A percentile compares a stretch with the other conserved stretches of the same genome.
These are phyloP conservation scores for Septoria linicola DNA, from an alignment of 2,329 filamentous ascomycete genomes.

Conservation along the genomic window DNA sequence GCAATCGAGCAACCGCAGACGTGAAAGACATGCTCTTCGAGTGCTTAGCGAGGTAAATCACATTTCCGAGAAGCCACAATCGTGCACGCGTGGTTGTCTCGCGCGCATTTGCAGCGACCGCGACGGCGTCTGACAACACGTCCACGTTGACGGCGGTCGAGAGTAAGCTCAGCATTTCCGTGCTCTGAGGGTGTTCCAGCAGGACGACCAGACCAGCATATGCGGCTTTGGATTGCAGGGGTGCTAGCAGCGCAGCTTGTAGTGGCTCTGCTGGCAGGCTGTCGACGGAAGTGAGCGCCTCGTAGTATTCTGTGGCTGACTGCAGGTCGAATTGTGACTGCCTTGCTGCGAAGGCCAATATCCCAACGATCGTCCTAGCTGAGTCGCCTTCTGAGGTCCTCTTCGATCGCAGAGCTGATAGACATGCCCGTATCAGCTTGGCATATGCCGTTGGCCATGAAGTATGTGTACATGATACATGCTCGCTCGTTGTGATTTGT, in stretches of 20 bases:
- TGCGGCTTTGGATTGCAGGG: constrained; percentile 29
- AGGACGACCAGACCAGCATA: constrained; percentile 33
- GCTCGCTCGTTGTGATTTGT: constrained; percentile 36
- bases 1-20: constrained; percentile 54
- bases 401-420: constrained; percentile 24
- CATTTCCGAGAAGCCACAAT: constrained; percentile 59
- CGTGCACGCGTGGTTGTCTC: constrained; percentile 39
- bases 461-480: constrained; percentile 30
- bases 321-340: constrained; percentile 20
- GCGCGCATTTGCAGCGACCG: constrained; percentile 3
- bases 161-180: constrained; percentile 30
- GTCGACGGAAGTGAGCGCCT: constrained; percentile 29
- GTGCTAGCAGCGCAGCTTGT: constrained; percentile 36
- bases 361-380: constrained; percentile 29
- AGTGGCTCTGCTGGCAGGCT: constrained; percentile 29
- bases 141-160: constrained; percentile 28
- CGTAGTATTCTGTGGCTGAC: constrained; percentile 36
- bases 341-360: constrained; percentile 41
- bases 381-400: constrained; percentile 24
- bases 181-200: constrained; percentile 32
- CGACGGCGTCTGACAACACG: constrained; percentile 26
- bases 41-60: constrained; percentile 48
- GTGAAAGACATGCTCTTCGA: constrained; percentile 48
- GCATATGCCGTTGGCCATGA: constrained; percentile 46
- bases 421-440: constrained; percentile 42